phyloP scores from a whole-genome alignment of 257 asterid genomes.

The Solanum appendiculatum region DNA sequence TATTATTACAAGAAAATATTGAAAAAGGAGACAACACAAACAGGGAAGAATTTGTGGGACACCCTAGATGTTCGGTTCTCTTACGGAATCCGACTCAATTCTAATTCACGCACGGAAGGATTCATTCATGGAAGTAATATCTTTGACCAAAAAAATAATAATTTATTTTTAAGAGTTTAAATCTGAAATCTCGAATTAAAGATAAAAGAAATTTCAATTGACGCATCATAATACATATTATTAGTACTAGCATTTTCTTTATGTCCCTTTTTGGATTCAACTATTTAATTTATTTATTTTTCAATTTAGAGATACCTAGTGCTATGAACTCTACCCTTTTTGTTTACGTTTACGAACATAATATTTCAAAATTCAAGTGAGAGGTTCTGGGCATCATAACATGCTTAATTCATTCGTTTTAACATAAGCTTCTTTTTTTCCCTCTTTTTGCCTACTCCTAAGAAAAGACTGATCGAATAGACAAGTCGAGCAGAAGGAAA shows the following conservation, averaged over 20 bases:
- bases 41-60: no score
- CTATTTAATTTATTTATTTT: background rate
- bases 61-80: background rate
- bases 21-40: background rate
- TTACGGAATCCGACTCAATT: background rate
- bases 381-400: background rate
- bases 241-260: no score
- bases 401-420: background rate
- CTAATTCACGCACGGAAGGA: no score
- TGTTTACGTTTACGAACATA: background rate
- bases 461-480: background rate
- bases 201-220: background rate
- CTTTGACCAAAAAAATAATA: background rate
- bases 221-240: background rate
- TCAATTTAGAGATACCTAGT: background rate
- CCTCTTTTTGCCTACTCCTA: background rate
- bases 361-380: background rate
- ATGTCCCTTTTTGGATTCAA: background rate
- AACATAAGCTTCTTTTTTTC: background rate
- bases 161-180: background rate
- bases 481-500: background rate
- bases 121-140: background rate
- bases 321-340: background rate
- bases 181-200: background rate
- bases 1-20: background rate